Conservation (phyloP, 768 basidiomycete species). For the Lentinula aciculospora region DNA sequence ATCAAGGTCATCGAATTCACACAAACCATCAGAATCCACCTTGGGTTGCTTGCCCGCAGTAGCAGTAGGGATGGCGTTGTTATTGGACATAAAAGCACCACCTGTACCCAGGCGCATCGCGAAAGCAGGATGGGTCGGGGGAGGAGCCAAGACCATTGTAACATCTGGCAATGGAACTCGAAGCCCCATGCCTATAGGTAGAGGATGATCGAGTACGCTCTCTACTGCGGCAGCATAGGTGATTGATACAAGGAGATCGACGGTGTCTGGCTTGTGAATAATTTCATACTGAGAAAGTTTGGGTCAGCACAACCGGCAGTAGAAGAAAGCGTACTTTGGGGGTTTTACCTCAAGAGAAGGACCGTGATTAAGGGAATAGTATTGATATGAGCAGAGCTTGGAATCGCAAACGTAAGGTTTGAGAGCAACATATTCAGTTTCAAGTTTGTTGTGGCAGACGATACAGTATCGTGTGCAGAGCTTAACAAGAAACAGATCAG, state of each 20-base stretch:
- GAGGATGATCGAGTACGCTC: conserved; percentile 46
- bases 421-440: conserved; percentile 48
- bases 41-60: conserved; percentile 2
- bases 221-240: conserved; percentile 53
- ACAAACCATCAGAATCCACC: conserved; percentile 30
- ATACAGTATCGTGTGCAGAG: conserved; percentile 66
- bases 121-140: neutral
- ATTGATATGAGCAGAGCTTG: conserved; percentile 65
- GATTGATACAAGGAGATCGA: conserved; percentile 65
- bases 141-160: neutral
- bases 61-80: neutral
- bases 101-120: neutral
- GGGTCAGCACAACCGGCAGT: no score
- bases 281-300: conserved; percentile 58
- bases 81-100: neutral
- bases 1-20: conserved; percentile 47
- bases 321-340: no score
- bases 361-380: conserved; percentile 58
- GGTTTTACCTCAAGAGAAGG: conserved; percentile 57
- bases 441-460: conserved; percentile 64
- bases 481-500: conserved; percentile 25
- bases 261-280: conserved; percentile 52
- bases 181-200: conserved; percentile 56
- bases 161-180: conserved; percentile 38
- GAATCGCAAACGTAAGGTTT: conserved; percentile 72